Evolutionary conservation across 2,329 filamentous ascomycete species (phyloP).

Genomic region (Coniochaeta hoffmannii): DNA sequence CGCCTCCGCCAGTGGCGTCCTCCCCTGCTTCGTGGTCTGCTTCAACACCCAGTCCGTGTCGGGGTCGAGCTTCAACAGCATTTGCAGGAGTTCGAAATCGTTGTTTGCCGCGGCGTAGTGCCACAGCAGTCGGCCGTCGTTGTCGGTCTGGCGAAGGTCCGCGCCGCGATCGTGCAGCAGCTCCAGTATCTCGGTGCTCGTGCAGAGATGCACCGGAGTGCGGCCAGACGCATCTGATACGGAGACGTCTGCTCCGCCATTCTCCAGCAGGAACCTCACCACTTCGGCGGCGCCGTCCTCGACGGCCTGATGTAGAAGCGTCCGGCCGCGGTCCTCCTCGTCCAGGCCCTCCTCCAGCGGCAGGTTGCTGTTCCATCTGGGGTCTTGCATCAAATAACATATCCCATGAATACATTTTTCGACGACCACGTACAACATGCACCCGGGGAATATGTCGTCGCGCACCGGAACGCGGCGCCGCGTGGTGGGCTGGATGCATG

Average conservation of each 20-base stretch:
- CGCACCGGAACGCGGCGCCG: not conserved
- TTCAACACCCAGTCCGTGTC: not conserved
- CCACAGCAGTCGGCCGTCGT: slow-evolving; percentile 2
- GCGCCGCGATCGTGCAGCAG: not conserved
- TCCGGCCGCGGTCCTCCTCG: not conserved
- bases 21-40: not conserved
- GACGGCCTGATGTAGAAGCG: not conserved
- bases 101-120: slow-evolving; percentile 4
- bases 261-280: not conserved
- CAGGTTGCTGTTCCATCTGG: not conserved
- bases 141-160: not conserved
- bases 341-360: not conserved
- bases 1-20: slow-evolving; percentile 2
- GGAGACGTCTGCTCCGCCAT: not conserved
- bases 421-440: not conserved
- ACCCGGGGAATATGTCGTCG: not conserved
- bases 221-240: not conserved
- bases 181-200: not conserved
- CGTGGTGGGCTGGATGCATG: not conserved
- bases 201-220: not conserved
- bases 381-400: not conserved
- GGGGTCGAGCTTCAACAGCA: not conserved
- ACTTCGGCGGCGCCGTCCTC: not conserved
- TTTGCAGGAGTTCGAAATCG: not conserved
- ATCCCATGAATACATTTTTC: not conserved